Percentiles rank a stretch among this genome's conserved stretches.
Conservation (phyloP, 2,329 filamentous ascomycete species). For the Cyphellophora attinorum region DNA sequence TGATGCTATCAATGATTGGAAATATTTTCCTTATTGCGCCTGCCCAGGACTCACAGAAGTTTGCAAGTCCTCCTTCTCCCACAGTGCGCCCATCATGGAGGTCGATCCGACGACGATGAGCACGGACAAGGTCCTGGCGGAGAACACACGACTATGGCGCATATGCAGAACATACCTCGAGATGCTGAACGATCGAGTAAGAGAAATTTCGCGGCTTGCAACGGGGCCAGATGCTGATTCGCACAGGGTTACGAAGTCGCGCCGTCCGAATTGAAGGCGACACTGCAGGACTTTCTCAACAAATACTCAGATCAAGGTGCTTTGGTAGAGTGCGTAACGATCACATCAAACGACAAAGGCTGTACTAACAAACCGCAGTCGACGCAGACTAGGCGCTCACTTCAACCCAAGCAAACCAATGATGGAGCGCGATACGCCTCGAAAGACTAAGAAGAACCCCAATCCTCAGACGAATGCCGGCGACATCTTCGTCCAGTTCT, state of each 20-base stretch:
- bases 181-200: conserved; percentile 84
- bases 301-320: conserved; percentile 56
- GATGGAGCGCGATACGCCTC: conserved; percentile 72
- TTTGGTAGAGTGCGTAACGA: conserved; percentile 15
- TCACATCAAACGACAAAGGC: neutral
- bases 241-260: conserved; percentile 81
- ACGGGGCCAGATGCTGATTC: conserved; percentile 17
- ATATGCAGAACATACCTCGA: conserved; percentile 89
- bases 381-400: conserved; percentile 76
- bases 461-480: conserved; percentile 67
- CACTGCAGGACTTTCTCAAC: conserved; percentile 68
- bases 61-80: too few relatives aligned
- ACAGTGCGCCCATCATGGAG: too few relatives aligned
- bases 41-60: too few relatives aligned
- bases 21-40: too few relatives aligned
- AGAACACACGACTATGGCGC: conserved; percentile 67
- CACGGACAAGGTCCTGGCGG: conserved; percentile 6
- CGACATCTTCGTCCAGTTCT: conserved; percentile 89
- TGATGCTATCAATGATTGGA: too few relatives aligned
- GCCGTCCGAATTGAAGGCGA: conserved; percentile 79
- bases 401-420: conserved; percentile 75
- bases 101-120: neutral
- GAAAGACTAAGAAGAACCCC: conserved; percentile 58
- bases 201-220: conserved; percentile 20
- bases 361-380: conserved; percentile 42